These are phyloP conservation scores for Oryza longistaminata DNA, from an alignment of 176 grass and related monocot species.

Conservation along the genomic window DNA sequence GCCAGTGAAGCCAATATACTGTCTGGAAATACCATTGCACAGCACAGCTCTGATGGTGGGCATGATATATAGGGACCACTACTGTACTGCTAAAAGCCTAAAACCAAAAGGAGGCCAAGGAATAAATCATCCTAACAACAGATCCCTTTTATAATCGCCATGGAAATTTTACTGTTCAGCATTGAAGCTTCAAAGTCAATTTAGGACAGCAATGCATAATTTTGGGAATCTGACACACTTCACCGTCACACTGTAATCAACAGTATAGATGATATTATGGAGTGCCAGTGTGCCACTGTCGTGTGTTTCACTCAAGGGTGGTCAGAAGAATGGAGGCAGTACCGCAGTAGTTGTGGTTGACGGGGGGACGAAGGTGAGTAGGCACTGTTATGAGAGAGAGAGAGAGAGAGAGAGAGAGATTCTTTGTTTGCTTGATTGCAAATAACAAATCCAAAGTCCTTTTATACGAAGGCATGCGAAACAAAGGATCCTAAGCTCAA, in stretches of 20 bases:
- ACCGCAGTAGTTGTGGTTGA: not conserved
- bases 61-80: constrained; percentile 37
- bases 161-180: constrained; percentile 7
- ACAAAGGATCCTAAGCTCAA: not conserved
- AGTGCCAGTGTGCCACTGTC: not conserved
- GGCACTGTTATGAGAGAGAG: not conserved
- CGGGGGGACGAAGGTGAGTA: not conserved
- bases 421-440: not conserved
- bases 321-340: not conserved
- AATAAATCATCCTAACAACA: constrained; percentile 27
- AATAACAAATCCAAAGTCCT: not conserved
- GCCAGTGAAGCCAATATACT: not conserved
- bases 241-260: not conserved
- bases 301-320: not conserved
- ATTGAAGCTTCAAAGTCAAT: not conserved
- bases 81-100: constrained; percentile 34
- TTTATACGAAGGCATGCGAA: not conserved
- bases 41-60: constrained; percentile 10
- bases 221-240: not conserved
- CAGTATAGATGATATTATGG: not conserved
- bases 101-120: constrained; percentile 40
- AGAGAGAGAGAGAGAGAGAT: not conserved
- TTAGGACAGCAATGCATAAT: not conserved
- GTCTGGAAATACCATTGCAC: constrained; percentile 7
- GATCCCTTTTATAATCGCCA: not conserved